Conservation (phyloP, 2,329 filamentous ascomycete genomes). For the Talaromyces sp. region DNA sequence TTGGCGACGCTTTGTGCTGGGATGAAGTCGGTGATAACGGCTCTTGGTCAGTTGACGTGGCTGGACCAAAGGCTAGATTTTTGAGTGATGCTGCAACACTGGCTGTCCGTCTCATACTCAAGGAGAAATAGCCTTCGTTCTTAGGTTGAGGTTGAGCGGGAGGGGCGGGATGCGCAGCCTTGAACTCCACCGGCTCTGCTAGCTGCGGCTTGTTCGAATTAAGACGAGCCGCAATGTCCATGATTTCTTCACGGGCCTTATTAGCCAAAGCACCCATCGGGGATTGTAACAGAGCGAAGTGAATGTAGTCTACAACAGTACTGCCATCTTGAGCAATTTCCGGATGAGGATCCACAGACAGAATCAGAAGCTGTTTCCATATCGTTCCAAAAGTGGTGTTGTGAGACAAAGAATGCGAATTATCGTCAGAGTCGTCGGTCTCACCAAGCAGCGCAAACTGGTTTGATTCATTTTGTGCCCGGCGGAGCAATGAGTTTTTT, state of each 20-base stretch:
- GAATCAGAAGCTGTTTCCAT: conserved; percentile 87
- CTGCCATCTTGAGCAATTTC: conserved; percentile 84
- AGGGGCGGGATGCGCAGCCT: conserved; percentile 41
- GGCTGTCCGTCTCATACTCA: conserved; percentile 60
- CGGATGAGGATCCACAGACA: conserved; percentile 91
- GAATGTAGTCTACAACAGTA: conserved; percentile 80
- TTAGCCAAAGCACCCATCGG: conserved; percentile 69
- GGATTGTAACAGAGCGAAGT: conserved; percentile 73
- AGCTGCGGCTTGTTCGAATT: conserved; percentile 39
- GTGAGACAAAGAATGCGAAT: conserved; percentile 54
- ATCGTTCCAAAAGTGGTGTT: conserved; percentile 90
- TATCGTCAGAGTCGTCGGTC: conserved; percentile 25
- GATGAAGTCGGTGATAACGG: conserved; percentile 22
- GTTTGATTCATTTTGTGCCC: conserved; percentile 41
- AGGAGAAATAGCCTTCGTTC: conserved; percentile 59
- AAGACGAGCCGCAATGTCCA: conserved; percentile 33
- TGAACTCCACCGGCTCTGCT: conserved; percentile 32
- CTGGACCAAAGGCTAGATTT: conserved; percentile 55
- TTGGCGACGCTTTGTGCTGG: conserved; percentile 27
- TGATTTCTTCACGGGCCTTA: conserved; percentile 65
- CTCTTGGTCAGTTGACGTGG: conserved; percentile 33
- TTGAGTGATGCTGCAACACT: conserved; percentile 64
- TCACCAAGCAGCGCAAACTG: conserved; percentile 21
- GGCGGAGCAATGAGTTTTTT: conserved; percentile 62
- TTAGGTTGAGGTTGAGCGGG: conserved; percentile 50